Evolutionary conservation across 2,329 filamentous ascomycete genomes (phyloP).

Genomic region (Colletotrichum incanum): DNA sequence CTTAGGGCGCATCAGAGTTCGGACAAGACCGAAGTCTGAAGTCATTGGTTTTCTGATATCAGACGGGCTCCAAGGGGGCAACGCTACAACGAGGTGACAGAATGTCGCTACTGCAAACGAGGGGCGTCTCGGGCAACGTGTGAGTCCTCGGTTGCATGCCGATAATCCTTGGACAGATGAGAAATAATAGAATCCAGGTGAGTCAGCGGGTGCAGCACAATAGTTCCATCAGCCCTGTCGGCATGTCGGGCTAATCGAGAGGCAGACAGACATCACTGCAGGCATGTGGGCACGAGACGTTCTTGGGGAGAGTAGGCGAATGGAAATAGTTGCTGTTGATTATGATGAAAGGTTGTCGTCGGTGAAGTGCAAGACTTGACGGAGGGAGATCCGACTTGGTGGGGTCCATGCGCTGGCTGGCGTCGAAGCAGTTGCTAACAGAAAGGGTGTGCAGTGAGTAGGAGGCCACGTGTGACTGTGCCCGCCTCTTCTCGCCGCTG

Average conservation of each 20-base stretch:
- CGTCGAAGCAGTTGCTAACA: background rate
- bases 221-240: conserved; percentile 12
- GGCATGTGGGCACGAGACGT: background rate
- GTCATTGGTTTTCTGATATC: conserved; percentile 18
- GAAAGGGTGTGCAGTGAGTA: background rate
- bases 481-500: background rate
- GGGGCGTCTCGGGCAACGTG: conserved; percentile 24
- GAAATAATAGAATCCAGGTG: conserved; percentile 15
- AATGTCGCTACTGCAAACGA: conserved; percentile 8
- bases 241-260: conserved; percentile 24
- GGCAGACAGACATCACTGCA: conserved; percentile 20
- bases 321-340: background rate
- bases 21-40: conserved; percentile 35
- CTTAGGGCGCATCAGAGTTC: conserved; percentile 12
- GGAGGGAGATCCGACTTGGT: conserved; percentile 2
- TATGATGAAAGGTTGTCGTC: conserved; percentile 5
- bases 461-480: conserved; percentile 8
- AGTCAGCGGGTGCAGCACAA: conserved; percentile 34
- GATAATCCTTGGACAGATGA: conserved; percentile 12
- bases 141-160: conserved; percentile 17
- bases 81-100: background rate
- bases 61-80: background rate
- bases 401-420: conserved; percentile 1
- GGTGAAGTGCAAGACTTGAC: background rate
- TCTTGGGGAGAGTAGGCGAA: background rate